Base-by-base conservation (phyloP, 2,329 filamentous ascomycete species). In the Teratosphaeria pseudoeucalypti region DNA sequence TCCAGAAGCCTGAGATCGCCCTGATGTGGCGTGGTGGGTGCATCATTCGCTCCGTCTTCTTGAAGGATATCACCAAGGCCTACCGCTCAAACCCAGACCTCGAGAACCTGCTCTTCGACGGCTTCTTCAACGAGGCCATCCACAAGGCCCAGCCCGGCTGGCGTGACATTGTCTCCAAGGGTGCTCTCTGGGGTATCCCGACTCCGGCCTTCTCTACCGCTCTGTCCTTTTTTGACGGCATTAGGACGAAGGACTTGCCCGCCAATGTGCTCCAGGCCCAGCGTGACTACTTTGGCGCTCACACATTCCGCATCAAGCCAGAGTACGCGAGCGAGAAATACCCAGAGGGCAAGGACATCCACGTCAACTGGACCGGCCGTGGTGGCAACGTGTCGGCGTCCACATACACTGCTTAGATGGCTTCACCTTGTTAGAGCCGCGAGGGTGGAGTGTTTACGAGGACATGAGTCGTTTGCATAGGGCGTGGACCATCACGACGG, bases 21-120 rank as follows among this genome's bases (percentile, higher is more conserved):
- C 88, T 99, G 75, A 99, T 99, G 94, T 99, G 94, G 94, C 90
- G 94, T 77, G 94, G 94, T 81, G 94, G 94, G 70, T 99, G 94
- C 85, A 99, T 99, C 72, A 99, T 99, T 81, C 92, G 94, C 78
- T 97, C 94, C 67, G 94, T 99, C 74, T 99, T 99, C 90, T 82
- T 99, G 68, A 97, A 97, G 87, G 92, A 99, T 77, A 99, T 99
- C 80, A 99, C 94, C 70, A 87, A 87, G 67, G 94, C 94, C 58
- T 99, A 96, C 86, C 92, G 92, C 80, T 86, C 84, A 69, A 86
- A 96, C 82, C 89, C 90, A 67, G 88, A 96, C 67, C 88, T 99
- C 66, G 88, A 96, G 86, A 99, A 99, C 85, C 81, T 99, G 70
- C 85, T 99, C 70, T 99, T 97, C 78, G 90, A 96, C 77, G 89